Percentiles rank a stretch among this genome's conserved stretches.
Evolutionary conservation across 768 basidiomycete species (phyloP).

Genomic region (Suillus subluteus): DNA sequence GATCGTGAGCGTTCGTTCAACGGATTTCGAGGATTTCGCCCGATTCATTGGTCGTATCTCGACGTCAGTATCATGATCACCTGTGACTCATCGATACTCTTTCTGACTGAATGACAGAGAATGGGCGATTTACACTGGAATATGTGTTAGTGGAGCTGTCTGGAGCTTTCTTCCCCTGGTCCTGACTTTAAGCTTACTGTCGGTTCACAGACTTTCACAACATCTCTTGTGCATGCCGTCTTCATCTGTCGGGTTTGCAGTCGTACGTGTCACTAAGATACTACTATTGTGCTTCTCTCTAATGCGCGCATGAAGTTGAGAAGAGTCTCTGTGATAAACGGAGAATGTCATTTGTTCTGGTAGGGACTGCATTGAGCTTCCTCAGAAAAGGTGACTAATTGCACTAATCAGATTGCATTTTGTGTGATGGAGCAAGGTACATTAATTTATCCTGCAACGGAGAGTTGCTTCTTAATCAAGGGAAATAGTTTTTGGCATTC

Average conservation of each 20-base stretch:
- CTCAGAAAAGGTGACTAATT: not conserved
- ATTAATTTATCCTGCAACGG: not conserved
- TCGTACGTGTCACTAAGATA: not conserved
- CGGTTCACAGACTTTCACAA: not conserved
- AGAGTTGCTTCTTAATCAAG: not conserved
- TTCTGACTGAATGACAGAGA: conserved; percentile 2
- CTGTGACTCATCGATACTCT: too few species aligned
- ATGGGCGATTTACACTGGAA: not conserved
- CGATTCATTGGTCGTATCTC: not conserved
- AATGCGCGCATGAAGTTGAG: not conserved
- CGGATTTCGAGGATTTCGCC: not conserved
- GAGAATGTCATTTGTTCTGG: conserved; percentile 4
- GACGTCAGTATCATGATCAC: not conserved
- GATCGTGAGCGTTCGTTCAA: not conserved
- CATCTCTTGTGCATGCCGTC: conserved; percentile 1
- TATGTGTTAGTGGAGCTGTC: not conserved
- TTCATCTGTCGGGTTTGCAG: conserved; percentile 4
- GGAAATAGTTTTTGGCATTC: not conserved
- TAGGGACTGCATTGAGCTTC: not conserved
- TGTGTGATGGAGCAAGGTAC: not conserved
- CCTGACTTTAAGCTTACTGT: not conserved
- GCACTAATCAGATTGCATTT: not conserved
- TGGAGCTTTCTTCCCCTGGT: not conserved
- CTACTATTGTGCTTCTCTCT: not conserved
- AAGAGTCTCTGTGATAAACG: conserved; percentile 3